Base-by-base conservation (phyloP, 1,139 yeast genomes). In the Kodamaea arcana region DNA sequence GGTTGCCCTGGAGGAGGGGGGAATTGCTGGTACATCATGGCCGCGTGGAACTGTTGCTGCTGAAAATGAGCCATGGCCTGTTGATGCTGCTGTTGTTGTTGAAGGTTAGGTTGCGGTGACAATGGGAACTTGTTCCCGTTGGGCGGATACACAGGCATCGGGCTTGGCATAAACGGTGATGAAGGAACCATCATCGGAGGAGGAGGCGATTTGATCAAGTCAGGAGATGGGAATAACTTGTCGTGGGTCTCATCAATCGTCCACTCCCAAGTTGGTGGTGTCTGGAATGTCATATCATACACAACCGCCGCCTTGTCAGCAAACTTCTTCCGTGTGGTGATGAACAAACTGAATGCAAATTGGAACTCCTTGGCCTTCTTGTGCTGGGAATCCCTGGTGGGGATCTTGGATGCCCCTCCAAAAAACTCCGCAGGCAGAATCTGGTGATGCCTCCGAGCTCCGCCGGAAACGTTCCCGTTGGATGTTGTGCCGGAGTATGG, bases 231-330 rank as follows among this genome's bases (percentile, higher is more conserved):
- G 58, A 75, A 75, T 34, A 73, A 53, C 16, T 59, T 57, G 37
- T 64, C 69, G 53, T 76, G 72, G 2, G 79, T 65, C 36, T 70
- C 77, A 32, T 78, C 83, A 17, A 72, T 59, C 3, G 82, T 78
- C 15, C 71, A 65, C 20, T 69, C 67, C 95, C 95, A 86, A 0
- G 92, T 82, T 34, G 95, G 95, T 4, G 87, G 82, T 0, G 94
- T 82, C 31, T 71, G 69, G 56, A 74, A 86, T 1, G 94, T 80
- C 46, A 70, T 76, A 46, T 81, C 92, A 41, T 46, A 59, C 34
- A 46, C 49, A 34, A 56, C 52, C 45, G 42, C 46, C 4, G 35
- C 30, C 10, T 58, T 56, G 10, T 54, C 58, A n/a, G 60, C 55
- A 36, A 62, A 59, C 26, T 61, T 66, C 17, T 47, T 44, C 38